Percentiles rank a stretch among this genome's conserved stretches.
Conservation (phyloP, 2,329 filamentous ascomycete species). For the Fusarium staphyleae region DNA sequence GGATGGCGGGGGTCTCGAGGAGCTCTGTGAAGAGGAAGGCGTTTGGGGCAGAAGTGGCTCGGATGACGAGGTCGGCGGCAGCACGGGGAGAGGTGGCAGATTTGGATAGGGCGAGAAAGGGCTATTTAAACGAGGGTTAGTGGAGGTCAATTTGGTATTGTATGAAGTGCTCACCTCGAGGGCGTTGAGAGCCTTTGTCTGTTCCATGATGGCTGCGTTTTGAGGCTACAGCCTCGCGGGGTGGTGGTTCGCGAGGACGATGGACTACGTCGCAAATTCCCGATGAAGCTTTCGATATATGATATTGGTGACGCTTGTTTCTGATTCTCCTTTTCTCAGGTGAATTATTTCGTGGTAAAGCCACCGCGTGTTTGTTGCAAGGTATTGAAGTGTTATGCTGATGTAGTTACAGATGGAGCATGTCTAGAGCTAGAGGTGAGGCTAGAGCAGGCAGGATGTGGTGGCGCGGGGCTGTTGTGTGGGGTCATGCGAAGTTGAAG, state of each 20-base stretch:
- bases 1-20: conserved; percentile 80
- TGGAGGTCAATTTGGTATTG: accelerated
- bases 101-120: conserved; percentile 89
- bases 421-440: conserved; percentile 33
- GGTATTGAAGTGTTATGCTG: conserved; percentile 6
- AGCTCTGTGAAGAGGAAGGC: conserved; percentile 95
- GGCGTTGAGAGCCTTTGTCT: conserved; percentile 71
- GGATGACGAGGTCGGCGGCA: conserved; percentile 82
- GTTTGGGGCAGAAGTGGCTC: conserved; percentile 87
- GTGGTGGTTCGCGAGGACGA: conserved; percentile 7
- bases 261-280: conserved; percentile 9
- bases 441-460: conserved; percentile 39
- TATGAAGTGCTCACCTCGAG: conserved; percentile 58
- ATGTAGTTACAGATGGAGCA: conserved; percentile 20
- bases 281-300: not conserved
- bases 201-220: conserved; percentile 67
- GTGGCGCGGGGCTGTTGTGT: conserved; percentile 37
- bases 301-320: not conserved
- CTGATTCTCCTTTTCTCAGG: not conserved
- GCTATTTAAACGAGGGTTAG: conserved; percentile 61
- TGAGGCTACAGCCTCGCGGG: conserved; percentile 37
- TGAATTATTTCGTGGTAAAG: no score
- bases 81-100: conserved; percentile 84
- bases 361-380: not conserved
- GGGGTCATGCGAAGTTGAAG: conserved; percentile 6